Percentiles rank a stretch among this genome's conserved stretches.
These are phyloP conservation scores for Stellera chamaejasme DNA, from an alignment of 345 rosid genomes.

Conservation along the genomic window DNA sequence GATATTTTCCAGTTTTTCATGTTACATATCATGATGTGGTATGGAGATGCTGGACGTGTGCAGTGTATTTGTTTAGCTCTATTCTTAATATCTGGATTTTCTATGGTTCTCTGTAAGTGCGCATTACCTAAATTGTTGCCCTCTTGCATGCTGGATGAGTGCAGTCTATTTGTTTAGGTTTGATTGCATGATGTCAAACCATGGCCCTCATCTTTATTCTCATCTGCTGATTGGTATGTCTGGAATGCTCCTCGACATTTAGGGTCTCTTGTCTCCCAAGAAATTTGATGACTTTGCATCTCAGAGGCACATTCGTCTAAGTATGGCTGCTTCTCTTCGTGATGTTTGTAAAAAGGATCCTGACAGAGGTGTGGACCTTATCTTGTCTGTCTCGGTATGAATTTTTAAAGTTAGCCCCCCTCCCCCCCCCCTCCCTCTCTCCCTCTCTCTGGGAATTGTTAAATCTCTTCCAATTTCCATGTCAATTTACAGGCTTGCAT, in stretches of 20 bases:
- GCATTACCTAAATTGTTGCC: too few relatives aligned
- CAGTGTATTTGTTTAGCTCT: too few relatives aligned
- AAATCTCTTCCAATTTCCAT: neutral
- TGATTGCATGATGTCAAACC: neutral
- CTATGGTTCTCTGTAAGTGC: too few relatives aligned
- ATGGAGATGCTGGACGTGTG: too few relatives aligned
- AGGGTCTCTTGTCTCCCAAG: constrained; percentile 67
- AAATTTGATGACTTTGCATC: constrained; percentile 40
- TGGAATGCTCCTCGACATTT: constrained; percentile 17
- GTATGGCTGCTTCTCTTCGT: constrained; percentile 72
- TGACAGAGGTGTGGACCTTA: constrained; percentile 96
- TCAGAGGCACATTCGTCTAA: constrained; percentile 58
- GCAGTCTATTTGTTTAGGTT: too few relatives aligned
- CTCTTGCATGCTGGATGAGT: neutral
- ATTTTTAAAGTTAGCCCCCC: constrained; percentile 10
- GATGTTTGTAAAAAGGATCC: constrained; percentile 82
- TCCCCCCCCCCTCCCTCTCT: constrained; percentile 15
- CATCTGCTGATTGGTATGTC: constrained; percentile 2
- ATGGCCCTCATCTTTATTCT: neutral
- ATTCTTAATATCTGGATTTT: too few relatives aligned
- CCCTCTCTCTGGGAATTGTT: constrained; percentile 13
- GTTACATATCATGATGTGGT: too few relatives aligned
- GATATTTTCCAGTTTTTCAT: too few relatives aligned
- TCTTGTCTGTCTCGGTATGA: constrained; percentile 89
- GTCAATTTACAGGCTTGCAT: constrained; percentile 66